These are phyloP conservation scores for Diversispora epigaea DNA, from an alignment of 192 early-diverging fungal species.

Conservation along the genomic window DNA sequence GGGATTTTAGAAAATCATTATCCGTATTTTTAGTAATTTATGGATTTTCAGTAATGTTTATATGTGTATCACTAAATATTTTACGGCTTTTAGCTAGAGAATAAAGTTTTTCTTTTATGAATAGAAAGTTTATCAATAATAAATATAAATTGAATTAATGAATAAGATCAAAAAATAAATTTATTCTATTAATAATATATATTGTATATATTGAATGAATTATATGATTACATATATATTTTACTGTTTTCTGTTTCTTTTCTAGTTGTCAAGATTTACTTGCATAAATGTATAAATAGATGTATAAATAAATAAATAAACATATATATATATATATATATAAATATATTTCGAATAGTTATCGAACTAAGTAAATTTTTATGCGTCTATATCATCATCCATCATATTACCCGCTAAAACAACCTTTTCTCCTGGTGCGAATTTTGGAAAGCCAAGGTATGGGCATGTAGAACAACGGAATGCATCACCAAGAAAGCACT, in stretches of 20 bases:
- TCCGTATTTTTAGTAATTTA: slow-evolving; percentile 63
- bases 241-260: no score
- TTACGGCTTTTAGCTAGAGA: slow-evolving; percentile 18
- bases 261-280: no score
- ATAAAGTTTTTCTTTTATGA: background rate
- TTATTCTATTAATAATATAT: no score
- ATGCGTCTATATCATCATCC: slow-evolving; percentile 64
- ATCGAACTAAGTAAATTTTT: background rate
- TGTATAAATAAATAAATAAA: no score
- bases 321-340: no score
- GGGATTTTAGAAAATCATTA: slow-evolving; percentile 64
- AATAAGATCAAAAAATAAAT: no score
- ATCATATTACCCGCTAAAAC: slow-evolving; percentile 76
- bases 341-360: no score
- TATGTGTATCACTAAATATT: slow-evolving; percentile 74
- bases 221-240: no score
- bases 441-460: slow-evolving; percentile 95
- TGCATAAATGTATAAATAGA: no score
- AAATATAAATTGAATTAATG: no score
- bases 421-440: slow-evolving; percentile 93
- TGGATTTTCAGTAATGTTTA: slow-evolving; percentile 78
- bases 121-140: no score
- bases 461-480: slow-evolving; percentile 96
- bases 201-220: no score
- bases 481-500: slow-evolving; percentile 94